Base-by-base conservation (phyloP, 805 yeast genomes). In the Naumovozyma dairenensis region DNA sequence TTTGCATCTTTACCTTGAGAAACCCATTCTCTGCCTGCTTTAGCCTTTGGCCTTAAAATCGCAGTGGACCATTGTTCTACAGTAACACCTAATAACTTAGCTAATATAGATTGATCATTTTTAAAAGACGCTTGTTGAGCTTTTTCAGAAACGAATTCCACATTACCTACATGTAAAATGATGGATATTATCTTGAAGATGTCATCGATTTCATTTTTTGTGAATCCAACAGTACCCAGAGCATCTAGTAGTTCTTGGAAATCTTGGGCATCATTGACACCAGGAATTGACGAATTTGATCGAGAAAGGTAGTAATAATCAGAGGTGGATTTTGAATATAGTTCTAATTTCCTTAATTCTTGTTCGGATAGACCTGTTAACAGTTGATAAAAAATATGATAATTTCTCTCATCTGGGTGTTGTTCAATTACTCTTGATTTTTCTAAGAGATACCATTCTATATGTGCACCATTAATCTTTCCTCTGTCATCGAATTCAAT, bases 361-460 rank as follows among this genome's bases (percentile, higher is more conserved):
- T 56, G 53, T 2, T 69, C 59, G 1, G 78, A 51, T 25, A 73
- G 70, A 15, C 96, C 95, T 29, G 69, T 65, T 24, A 92, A 59
- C 26, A 92, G 59, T 52, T 92, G 96, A 58, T 92, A 92, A 53
- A 92, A 92, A 4, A 87, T 72, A 55, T 92, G 99, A 53, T 89
- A 92, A 53, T 87, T 92, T 56, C 98, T 71, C 60, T 92, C 99
- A 15, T 70, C 62, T 5, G 62, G 40, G 33, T 78, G 74, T 59
- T 85, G 96, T 27, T 71, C 63, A 5, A 85, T 79, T 12, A 92
- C 94, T 49, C 99, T 74, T 4, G 96, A 84, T 58, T 92, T 92
- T 54, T 92, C 99, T 26, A 92, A 62, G 16, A 92, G 63, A 49
- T 92, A 92, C 84, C 95, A 92, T 48, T 89, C 96, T 32, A 92